Evolutionary conservation across 257 asterid genomes (phyloP), one percentile per base, ranked within the genome.

Genomic region (Solanum sparsipilum): DNA sequence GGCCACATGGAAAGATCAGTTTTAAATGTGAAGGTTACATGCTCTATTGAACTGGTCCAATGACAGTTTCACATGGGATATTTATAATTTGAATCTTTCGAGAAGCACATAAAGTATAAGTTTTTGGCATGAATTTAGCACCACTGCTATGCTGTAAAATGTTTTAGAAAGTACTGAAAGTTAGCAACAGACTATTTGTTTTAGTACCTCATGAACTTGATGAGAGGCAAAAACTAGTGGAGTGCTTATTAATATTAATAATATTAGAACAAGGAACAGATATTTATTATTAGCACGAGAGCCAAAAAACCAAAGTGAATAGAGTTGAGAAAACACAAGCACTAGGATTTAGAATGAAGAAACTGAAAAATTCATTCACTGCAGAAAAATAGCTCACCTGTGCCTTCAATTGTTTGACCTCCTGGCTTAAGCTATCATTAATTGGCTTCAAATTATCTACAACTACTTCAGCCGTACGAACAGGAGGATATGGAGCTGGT

Each of bases 371-470:
- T 29, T 16, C 5, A 16, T 41, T 29, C 65, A 25, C 65, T 5
- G 7, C 35, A 35, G 20, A 35, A 38, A 70, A 83, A 81, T 67
- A 88, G 87, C 65, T 86, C 91, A 96, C 99, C 96, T 94, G 96
- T 90, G 92, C 94, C 92, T 89, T 95, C 71, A 96, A 89, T 90
- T 88, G 89, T 90, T 89, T 94, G 87, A 94, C 93, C 92, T 96
- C 99, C 90, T 88, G 89, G 88, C 82, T 83, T 84, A 92, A 87
- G 84, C 84, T 90, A 34, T 89, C 95, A 71, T 90, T 89, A 83
- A 87, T 70, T 72, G 87, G 91, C 92, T 87, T 92, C 85, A 89
- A 39, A 78, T 90, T 91, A 88, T 93, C 92, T 35, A 74, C 56
- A 60, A 87, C 88, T 38, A 89, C 95, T 87, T 93, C 96, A 35